Conservation (phyloP, 176 grass and related monocot genomes). For the Tuctoria greenei region DNA sequence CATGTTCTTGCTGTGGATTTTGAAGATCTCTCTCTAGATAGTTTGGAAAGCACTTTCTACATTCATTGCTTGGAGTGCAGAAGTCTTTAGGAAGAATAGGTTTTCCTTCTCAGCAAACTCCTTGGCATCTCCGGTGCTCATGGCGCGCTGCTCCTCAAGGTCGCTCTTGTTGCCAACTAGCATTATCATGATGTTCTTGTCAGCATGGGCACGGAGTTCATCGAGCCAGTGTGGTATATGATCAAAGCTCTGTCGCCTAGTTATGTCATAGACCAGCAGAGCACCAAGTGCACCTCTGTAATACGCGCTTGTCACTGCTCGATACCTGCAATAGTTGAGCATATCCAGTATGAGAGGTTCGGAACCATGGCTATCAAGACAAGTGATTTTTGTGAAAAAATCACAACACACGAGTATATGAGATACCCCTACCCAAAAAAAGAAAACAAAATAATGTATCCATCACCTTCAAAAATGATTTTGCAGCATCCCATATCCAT, state of each 20-base stretch:
- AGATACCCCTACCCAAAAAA: too few relatives aligned
- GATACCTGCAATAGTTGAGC: constrained; percentile 49
- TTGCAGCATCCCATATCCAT: neutral
- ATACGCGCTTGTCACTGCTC: constrained; percentile 77
- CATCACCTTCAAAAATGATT: too few relatives aligned
- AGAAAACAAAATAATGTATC: too few relatives aligned
- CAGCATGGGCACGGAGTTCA: too few relatives aligned
- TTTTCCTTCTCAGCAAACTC: constrained; percentile 81
- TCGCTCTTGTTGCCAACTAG: too few relatives aligned
- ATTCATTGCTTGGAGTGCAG: constrained; percentile 65
- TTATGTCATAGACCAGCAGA: too few relatives aligned
- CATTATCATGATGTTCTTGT: too few relatives aligned
- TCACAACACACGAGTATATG: too few relatives aligned
- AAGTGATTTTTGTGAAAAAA: neutral
- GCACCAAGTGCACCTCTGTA: constrained; percentile 72
- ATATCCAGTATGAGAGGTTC: constrained; percentile 8
- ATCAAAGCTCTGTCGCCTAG: too few relatives aligned
- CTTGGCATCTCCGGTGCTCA: constrained; percentile 57
- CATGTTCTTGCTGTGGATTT: constrained; percentile 62
- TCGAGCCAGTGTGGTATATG: too few relatives aligned
- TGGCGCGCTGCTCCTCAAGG: constrained; percentile 56
- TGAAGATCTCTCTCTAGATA: constrained; percentile 69
- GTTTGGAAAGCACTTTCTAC: constrained; percentile 69
- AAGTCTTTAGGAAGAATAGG: constrained; percentile 80
- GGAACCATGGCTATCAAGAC: neutral